Evolutionary conservation across 176 grass and related monocot genomes (phyloP).

Genomic region (Stipa capillata): DNA sequence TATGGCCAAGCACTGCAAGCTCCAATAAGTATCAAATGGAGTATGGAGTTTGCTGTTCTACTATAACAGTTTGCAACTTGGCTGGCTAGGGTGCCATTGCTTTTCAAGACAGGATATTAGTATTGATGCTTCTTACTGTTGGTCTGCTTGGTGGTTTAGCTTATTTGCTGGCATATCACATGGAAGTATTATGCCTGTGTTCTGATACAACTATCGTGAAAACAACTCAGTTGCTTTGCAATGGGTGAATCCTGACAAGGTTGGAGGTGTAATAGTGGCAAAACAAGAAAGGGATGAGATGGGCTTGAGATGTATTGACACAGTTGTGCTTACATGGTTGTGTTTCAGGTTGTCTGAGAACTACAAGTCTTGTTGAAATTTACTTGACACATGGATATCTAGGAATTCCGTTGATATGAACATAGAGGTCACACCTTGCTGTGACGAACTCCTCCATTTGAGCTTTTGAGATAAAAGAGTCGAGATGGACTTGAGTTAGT

Average conservation of each 20-base stretch:
- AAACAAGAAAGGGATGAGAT: neutral
- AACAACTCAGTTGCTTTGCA: neutral
- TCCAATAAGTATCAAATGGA: slow-evolving; percentile 52
- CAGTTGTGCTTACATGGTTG: neutral
- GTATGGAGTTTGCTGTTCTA: slow-evolving; percentile 54
- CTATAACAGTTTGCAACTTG: slow-evolving; percentile 46
- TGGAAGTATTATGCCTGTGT: slow-evolving; percentile 7
- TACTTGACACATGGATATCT: neutral
- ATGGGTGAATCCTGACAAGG: neutral
- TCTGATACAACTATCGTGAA: neutral
- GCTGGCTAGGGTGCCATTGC: slow-evolving; percentile 32
- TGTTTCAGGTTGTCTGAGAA: slow-evolving; percentile 5
- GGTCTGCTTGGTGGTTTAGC: slow-evolving; percentile 14
- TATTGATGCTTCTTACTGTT: slow-evolving; percentile 14
- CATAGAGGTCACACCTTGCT: neutral
- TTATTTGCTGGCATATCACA: neutral
- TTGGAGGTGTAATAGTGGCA: slow-evolving; percentile 2
- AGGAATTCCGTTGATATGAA: neutral
- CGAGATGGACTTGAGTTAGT: neutral
- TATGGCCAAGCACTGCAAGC: slow-evolving; percentile 57
- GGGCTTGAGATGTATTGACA: neutral
- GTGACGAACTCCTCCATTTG: neutral
- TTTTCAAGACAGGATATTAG: slow-evolving; percentile 31
- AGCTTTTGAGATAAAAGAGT: slow-evolving; percentile 12
- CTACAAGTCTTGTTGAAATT: slow-evolving; percentile 11